phyloP scores from a whole-genome alignment of 371 early-diverging fungal species.

The Mortierella sp. region DNA sequence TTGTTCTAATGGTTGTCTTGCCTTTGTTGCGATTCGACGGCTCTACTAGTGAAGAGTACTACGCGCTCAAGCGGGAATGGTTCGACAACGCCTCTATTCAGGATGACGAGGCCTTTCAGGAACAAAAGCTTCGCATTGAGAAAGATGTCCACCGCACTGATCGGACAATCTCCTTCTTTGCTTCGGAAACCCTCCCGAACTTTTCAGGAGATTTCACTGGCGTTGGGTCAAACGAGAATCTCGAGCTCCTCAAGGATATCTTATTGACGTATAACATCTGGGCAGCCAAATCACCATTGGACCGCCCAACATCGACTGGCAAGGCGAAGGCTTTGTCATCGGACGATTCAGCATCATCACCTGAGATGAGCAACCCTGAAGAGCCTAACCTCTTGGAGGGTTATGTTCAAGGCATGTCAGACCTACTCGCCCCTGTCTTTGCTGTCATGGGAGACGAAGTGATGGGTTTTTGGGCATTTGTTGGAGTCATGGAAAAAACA shows the following conservation, averaged over 20 bases:
- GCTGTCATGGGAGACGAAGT: conserved; percentile 91
- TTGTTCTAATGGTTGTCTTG: not conserved
- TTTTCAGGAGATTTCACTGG: conserved; percentile 68
- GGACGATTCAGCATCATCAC: not conserved
- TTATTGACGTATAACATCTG: conserved; percentile 89
- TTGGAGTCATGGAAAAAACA: conserved; percentile 89
- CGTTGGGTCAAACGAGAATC: conserved; percentile 73
- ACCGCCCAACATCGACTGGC: conserved; percentile 21
- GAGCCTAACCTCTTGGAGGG: conserved; percentile 63
- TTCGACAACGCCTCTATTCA: conserved; percentile 72
- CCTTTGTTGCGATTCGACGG: not conserved
- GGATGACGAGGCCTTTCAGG: conserved; percentile 73
- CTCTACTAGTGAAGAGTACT: conserved; percentile 77
- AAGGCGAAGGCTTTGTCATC: not conserved
- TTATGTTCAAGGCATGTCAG: conserved; percentile 98
- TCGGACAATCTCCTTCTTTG: conserved; percentile 83
- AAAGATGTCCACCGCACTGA: conserved; percentile 97
- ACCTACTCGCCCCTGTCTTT: conserved; percentile 90
- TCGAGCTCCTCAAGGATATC: conserved; percentile 90
- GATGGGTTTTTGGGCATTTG: conserved; percentile 94
- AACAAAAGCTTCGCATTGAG: conserved; percentile 90
- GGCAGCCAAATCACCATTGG: conserved; percentile 33
- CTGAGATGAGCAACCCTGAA: not conserved
- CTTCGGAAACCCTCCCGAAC: conserved; percentile 73
- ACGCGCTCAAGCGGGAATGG: conserved; percentile 85